Base-by-base conservation (phyloP, 371 early-diverging fungal genomes). In the Batkoa obscura region DNA sequence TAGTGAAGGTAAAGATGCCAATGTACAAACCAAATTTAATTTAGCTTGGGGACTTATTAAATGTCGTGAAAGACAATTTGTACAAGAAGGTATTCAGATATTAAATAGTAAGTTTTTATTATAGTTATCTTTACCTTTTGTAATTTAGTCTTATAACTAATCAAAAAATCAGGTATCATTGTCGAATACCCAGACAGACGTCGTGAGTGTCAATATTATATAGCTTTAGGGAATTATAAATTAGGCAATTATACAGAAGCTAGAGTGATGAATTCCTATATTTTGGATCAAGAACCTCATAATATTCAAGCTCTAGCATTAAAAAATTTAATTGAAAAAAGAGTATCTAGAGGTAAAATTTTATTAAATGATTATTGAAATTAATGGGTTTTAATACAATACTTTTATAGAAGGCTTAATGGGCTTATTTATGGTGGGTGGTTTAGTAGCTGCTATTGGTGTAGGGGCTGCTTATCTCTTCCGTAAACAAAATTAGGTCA, bases 21-120 rank as follows among this genome's bases (percentile, higher is more conserved):
- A 57, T 31, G 66, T 80, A 35, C 93, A 95, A 68, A 90, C 89
- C 42, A 90, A 90, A 66, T 95, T 95, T 75, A 90, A 93, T 72
- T 90, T 86, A 63, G 92, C 95, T 2, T 95, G 94, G 92, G 92
- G 88, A 0, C 72, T 92, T 36, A 79, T 88, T 64, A 79, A 74
- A 66, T 82, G 84, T 62, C 72, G 65, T 52, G 64, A 66, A 34
- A 65, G 71, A 51, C 67, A 66, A 2, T 80, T 90, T 54, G 80
- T 88, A 53, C 74, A 79, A 50, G 66, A 72, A 23, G 95, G 91
- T 10, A 78, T 92, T 31, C 64, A 69, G 30, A 68, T 91, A n/a
- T 66, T 94, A 53, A 75, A 80, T 62, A 86, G 86, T 84, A 67
- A 3, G 57, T 50, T 55, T 50, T 48, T 50, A 39, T 13, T 9